These are phyloP conservation scores for Diaporthe longicolla DNA, from an alignment of 2,329 filamentous ascomycete species.

Conservation along the genomic window DNA sequence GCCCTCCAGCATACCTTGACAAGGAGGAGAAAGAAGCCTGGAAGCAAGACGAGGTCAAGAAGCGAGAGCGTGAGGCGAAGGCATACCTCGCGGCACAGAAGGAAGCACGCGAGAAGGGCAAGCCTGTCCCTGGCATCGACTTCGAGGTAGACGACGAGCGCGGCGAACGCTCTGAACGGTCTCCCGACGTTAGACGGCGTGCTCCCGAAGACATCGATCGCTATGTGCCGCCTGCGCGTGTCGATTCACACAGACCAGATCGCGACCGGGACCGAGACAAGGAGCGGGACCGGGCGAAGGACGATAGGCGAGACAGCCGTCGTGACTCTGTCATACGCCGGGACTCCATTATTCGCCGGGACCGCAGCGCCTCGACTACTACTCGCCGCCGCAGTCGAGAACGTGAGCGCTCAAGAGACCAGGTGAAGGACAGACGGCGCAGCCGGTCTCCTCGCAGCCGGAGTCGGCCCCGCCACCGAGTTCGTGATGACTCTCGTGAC, in stretches of 20 bases:
- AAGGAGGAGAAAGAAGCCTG: conserved; percentile 68
- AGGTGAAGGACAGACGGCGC: conserved; percentile 43
- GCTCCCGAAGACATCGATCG: conserved; percentile 61
- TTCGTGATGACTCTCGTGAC: conserved; percentile 50
- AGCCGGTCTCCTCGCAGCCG: conserved; percentile 47
- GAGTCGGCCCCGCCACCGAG: conserved; percentile 51
- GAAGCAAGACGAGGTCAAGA: conserved; percentile 73
- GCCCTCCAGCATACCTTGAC: conserved; percentile 55
- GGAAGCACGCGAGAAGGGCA: conserved; percentile 71
- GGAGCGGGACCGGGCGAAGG: conserved; percentile 43
- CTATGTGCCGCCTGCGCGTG: conserved; percentile 57
- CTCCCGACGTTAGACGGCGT: conserved; percentile 58
- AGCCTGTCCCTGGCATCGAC: conserved; percentile 71
- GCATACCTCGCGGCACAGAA: conserved; percentile 74
- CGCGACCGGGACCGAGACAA: conserved; percentile 45
- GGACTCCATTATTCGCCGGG: conserved; percentile 39
- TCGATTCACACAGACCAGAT: conserved; percentile 43
- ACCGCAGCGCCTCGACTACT: conserved; percentile 31
- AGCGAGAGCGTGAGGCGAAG: conserved; percentile 75
- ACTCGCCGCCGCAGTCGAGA: conserved; percentile 39
- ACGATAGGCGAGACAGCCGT: conserved; percentile 28
- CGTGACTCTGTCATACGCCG: conserved; percentile 31
- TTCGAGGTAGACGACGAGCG: conserved; percentile 62
- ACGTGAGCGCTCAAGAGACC: conserved; percentile 40
- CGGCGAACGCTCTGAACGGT: conserved; percentile 47